Conservation (phyloP, 164 flowering plant species). For the Hamamelis virginiana region DNA sequence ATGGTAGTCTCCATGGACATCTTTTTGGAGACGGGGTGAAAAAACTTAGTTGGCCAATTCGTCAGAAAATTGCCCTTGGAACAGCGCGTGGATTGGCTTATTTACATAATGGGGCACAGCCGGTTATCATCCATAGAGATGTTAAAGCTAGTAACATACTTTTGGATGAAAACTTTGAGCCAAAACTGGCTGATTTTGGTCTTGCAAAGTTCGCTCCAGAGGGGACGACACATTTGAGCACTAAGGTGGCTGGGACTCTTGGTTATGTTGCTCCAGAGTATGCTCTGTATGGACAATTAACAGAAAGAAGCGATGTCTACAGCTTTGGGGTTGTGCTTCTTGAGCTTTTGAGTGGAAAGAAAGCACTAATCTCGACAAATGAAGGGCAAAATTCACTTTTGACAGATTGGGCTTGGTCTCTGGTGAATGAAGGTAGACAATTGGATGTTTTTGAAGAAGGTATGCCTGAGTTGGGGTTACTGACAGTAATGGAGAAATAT, state of each 20-base stretch:
- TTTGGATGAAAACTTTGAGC: slow-evolving; percentile 22
- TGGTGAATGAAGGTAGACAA: slow-evolving; percentile 14
- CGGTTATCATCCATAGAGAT: slow-evolving; percentile 26
- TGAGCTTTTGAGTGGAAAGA: slow-evolving; percentile 23
- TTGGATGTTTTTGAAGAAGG: slow-evolving; percentile 18
- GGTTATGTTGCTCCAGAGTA: slow-evolving; percentile 32
- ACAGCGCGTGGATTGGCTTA: slow-evolving; percentile 24
- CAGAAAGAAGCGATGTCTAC: slow-evolving; percentile 22
- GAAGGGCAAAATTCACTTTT: slow-evolving; percentile 2
- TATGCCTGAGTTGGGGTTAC: slow-evolving; percentile 11
- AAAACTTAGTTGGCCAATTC: slow-evolving; percentile 19
- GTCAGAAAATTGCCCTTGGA: slow-evolving; percentile 22
- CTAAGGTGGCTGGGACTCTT: slow-evolving; percentile 24
- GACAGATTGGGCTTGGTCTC: slow-evolving; percentile 26
- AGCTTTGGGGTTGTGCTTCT: slow-evolving; percentile 29
- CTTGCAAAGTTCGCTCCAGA: slow-evolving; percentile 23
- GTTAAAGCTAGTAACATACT: slow-evolving; percentile 25
- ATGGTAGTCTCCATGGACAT: slow-evolving; percentile 27
- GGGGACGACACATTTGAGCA: slow-evolving; percentile 18
- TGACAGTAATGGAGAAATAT: slow-evolving; percentile 18
- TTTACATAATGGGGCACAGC: slow-evolving; percentile 21
- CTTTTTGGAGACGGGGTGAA: slow-evolving; percentile 4
- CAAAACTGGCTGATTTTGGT: slow-evolving; percentile 29
- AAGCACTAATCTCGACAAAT: slow-evolving; percentile 4
- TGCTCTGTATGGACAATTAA: slow-evolving; percentile 21